Evolutionary conservation across 345 rosid species (phyloP).

Genomic region (Camelina sativa): DNA sequence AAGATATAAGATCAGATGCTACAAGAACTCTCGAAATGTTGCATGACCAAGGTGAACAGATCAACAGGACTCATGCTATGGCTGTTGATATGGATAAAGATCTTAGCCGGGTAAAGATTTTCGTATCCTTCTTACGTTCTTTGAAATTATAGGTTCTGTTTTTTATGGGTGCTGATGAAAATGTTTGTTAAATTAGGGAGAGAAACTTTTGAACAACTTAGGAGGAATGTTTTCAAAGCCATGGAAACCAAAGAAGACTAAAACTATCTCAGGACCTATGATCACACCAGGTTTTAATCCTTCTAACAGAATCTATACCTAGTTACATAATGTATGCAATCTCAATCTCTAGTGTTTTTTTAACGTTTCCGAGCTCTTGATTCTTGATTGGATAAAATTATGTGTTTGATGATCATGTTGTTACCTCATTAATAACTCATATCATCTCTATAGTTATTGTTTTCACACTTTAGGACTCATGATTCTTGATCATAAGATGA

Average conservation of each 20-base stretch:
- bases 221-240: constrained; percentile 95
- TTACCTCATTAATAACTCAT: too few relatives aligned
- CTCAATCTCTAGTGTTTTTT: not conserved
- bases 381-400: not conserved
- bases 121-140: not conserved
- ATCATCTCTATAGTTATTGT: not conserved
- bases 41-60: constrained; percentile 91
- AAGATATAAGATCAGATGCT: constrained; percentile 76
- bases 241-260: constrained; percentile 93
- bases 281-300: constrained; percentile 59
- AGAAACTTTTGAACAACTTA: constrained; percentile 81
- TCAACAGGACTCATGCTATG: constrained; percentile 69
- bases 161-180: not conserved
- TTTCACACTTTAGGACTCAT: not conserved
- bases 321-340: not conserved
- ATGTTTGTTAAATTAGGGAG: constrained; percentile 64
- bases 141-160: not conserved
- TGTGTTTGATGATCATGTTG: not conserved
- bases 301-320: not conserved
- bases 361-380: not conserved
- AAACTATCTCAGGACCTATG: constrained; percentile 69
- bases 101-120: constrained; percentile 63
- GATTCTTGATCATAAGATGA: not conserved
- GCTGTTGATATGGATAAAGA: constrained; percentile 84
- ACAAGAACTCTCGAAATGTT: constrained; percentile 78